Percentiles rank a stretch among this genome's conserved stretches.
Conservation (phyloP, 176 grass and related monocot genomes). For the Puccinellia tenuiflora region DNA sequence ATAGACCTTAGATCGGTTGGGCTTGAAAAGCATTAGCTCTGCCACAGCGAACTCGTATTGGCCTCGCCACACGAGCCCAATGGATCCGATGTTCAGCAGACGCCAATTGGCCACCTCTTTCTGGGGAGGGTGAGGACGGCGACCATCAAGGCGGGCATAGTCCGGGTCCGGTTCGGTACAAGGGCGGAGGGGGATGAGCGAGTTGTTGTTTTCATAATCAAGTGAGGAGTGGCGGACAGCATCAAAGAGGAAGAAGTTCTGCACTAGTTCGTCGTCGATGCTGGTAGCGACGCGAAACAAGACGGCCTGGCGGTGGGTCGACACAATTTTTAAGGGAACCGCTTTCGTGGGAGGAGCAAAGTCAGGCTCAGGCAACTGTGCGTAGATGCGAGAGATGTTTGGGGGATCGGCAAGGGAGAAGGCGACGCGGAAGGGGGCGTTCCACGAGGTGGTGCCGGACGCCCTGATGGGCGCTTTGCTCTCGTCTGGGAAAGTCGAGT, state of each 20-base stretch:
- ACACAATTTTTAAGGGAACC: not conserved
- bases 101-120: not conserved
- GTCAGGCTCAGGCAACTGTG: not conserved
- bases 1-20: not conserved
- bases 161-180: not conserved
- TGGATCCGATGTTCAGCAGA: not conserved
- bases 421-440: not conserved
- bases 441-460: not conserved
- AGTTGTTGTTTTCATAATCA: not conserved
- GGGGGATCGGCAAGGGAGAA: not conserved
- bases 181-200: not conserved
- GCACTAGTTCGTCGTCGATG: not conserved
- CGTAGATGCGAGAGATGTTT: not conserved
- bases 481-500: not conserved
- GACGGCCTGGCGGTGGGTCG: not conserved
- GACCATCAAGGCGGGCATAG: not conserved
- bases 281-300: not conserved
- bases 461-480: not conserved
- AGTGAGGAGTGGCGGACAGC: no score
- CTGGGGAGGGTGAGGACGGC: not conserved
- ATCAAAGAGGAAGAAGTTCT: not conserved
- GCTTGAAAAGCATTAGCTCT: not conserved
- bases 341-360: not conserved
- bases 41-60: not conserved
- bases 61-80: not conserved